Evolutionary conservation across 148 eudicot genomes (phyloP), one percentile per base, ranked within the genome.

Genomic region (Talinum fruticosum): DNA sequence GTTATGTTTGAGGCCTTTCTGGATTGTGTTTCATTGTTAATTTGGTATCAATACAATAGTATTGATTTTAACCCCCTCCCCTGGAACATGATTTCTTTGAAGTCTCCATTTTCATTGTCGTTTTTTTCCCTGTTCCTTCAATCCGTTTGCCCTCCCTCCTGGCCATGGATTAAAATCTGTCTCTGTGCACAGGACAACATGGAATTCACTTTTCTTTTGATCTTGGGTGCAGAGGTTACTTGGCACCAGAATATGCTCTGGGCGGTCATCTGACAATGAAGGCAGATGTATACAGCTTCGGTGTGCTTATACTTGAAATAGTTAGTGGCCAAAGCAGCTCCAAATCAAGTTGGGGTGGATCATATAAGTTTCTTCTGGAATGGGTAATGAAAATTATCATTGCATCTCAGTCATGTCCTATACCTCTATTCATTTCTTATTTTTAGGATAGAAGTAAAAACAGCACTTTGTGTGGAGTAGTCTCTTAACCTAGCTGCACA

Each of bases 271-370:
- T 96, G 53, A 92, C 97, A n/a, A 75, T 76, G 86, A 93, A 89
- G 84, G 97, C 99, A 3, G 99, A 96, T 79, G 92, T 96, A 30
- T 96, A 96, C 82, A 96, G 99, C 88, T 96, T 89, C 75, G 99
- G 99, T 30, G 88, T 96, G 38, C 90, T 96, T 59, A 74, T 89
- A 59, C 88, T 96, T 71, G 96, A 96, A 85, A 78, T 88, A 28
- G 66, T 96, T 75, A 96, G 91, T 73, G 97, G 97, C 72, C 89
- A 79, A 84, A 86, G 93, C 82, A 88, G 90, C 78, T 75, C 87
- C 8, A 85, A 82, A 78, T 75, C 85, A 44, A 81, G 79, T 73
- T 89, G 88, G 84, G 93, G 89, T 75, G 96, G 89, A 67, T 82
- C 73, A 53, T 79, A 85, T 66, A 92, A 89, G 77, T 72, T 84